Evolutionary conservation across 495 filamentous ascomycete species (phyloP).

Genomic region (Paragyromitra xinjiangensis): DNA sequence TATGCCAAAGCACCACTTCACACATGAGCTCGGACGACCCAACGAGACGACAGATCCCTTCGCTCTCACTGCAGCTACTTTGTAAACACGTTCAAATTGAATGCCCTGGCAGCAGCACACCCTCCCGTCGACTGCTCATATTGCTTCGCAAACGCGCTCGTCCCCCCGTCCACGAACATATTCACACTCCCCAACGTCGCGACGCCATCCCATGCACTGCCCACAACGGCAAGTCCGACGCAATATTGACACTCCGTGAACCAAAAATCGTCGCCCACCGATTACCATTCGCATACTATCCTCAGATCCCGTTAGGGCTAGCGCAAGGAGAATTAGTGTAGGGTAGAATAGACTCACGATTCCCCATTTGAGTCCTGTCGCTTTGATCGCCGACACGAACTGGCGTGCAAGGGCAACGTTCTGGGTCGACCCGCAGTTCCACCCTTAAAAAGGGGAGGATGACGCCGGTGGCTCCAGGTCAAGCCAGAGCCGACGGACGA

Average conservation of each 20-base stretch:
- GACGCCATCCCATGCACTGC: conserved; percentile 46
- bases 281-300: conserved; percentile 44
- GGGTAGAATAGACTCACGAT: conserved; percentile 15
- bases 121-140: conserved; percentile 39
- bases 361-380: conserved; percentile 43
- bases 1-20: too few relatives aligned
- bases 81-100: conserved; percentile 31
- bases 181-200: conserved; percentile 43
- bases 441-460: conserved; percentile 26
- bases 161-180: conserved; percentile 57
- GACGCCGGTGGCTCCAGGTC: conserved; percentile 44
- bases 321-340: neutral
- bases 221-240: conserved; percentile 55
- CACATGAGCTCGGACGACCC: too few relatives aligned
- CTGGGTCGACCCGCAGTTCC: conserved; percentile 29
- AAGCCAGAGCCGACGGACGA: conserved; percentile 40
- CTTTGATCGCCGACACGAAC: conserved; percentile 47
- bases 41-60: too few relatives aligned
- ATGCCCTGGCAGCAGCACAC: conserved; percentile 16
- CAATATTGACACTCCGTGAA: conserved; percentile 49
- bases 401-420: conserved; percentile 44
- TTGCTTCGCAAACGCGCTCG: conserved; percentile 55
- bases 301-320: neutral
- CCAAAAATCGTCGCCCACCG: conserved; percentile 57
- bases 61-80: too few relatives aligned